A percentile compares a stretch with the other conserved stretches of the same genome.
These are phyloP conservation scores for Monosporascus sp. DNA, from an alignment of 2,329 filamentous ascomycete genomes.

Conservation along the genomic window DNA sequence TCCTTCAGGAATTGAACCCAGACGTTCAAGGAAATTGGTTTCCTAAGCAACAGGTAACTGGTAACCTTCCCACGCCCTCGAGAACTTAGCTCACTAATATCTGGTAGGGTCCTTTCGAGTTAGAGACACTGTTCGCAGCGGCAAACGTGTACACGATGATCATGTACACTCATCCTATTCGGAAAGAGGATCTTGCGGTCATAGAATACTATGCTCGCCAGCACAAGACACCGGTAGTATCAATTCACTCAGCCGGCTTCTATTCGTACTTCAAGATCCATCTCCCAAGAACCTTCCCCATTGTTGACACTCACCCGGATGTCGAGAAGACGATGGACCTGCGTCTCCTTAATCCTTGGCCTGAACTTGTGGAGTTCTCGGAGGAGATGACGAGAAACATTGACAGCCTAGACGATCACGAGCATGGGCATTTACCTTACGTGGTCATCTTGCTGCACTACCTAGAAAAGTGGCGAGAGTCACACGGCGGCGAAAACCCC, in stretches of 20 bases:
- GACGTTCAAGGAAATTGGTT: constrained; percentile 78
- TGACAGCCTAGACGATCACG: constrained; percentile 65
- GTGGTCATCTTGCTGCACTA: constrained; percentile 78
- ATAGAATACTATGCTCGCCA: constrained; percentile 45
- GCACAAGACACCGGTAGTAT: constrained; percentile 67
- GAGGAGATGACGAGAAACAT: constrained; percentile 63
- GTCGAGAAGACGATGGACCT: constrained; percentile 80
- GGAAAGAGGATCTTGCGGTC: constrained; percentile 35
- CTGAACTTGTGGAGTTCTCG: constrained; percentile 67
- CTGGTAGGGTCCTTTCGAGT: constrained; percentile 27
- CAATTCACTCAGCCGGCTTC: constrained; percentile 86
- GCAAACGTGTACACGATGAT: constrained; percentile 47
- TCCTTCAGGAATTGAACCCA: constrained; percentile 84
- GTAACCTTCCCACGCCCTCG: neutral
- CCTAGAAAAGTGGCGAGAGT: constrained; percentile 71
- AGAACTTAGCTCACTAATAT: constrained; percentile 5
- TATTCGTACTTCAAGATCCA: constrained; percentile 82
- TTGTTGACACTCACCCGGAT: constrained; percentile 94
- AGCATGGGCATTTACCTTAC: constrained; percentile 90
- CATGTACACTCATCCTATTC: constrained; percentile 48
- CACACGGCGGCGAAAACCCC: constrained; percentile 64
- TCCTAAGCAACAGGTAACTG: constrained; percentile 40
- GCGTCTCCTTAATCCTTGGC: constrained; percentile 79
- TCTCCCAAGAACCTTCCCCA: constrained; percentile 75
- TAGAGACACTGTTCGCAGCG: constrained; percentile 36